Evolutionary conservation across 2,329 filamentous ascomycete species (phyloP), one percentile per base, ranked within the genome.

Genomic region (Dactylellina cionopaga): DNA sequence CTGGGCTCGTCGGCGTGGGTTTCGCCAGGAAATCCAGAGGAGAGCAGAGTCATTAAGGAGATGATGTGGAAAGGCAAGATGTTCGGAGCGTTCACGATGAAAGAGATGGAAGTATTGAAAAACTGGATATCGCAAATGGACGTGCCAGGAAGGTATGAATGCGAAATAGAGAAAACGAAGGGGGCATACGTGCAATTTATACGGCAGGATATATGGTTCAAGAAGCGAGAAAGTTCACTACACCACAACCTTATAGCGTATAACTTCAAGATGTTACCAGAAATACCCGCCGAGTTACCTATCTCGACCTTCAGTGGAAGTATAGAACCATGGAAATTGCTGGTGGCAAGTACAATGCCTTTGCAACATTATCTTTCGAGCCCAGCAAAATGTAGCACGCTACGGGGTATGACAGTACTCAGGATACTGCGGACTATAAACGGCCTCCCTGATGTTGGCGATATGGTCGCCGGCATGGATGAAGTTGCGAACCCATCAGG

Each of bases 31-130:
- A 75, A 80, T 35, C 81, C 81, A 56, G 51, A 75, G 0, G 79
- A 79, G 31, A 84, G 83, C 63, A 78, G 74, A 19, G 77, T 85
- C 1, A 75, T 84, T 1, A 79, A 78, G 39, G 82, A 83, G 75
- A 74, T 84, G 5, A 77, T 74, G 0, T 84, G 83, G 83, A 79
- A 80, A 22, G 83, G 83, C 3, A 80, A 79, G 43, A 85, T 85
- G 83, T 85, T 83, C 74, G 83, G 83, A 0, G 79, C 82, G 17
- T 85, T 85, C 75, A 84, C 82, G 0, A 75, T 81, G 13, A 76
- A 75, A 9, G 83, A 85, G 74, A 77, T 80, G 15, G 77, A 78
- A 11, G 72, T 78, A 1, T 70, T 83, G 5, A 76, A 75, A 54
- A 55, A 70, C 6, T 84, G 82, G 82, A 83, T 84, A 70, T 77